Base-by-base conservation (phyloP, 2,329 filamentous ascomycete genomes). In the Fusarium pininemorale region DNA sequence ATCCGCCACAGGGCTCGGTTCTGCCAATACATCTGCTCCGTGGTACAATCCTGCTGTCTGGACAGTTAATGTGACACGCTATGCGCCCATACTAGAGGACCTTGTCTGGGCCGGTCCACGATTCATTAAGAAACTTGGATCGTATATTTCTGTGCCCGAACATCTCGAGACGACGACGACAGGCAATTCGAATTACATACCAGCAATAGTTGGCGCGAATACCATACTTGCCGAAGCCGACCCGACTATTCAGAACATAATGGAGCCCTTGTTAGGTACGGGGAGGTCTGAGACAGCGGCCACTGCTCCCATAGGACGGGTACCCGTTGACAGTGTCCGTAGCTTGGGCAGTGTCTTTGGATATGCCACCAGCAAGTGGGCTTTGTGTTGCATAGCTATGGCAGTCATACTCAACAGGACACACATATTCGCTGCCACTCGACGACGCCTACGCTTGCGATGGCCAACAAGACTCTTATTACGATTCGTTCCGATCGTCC, bases 321-420 rank as follows among this genome's bases (percentile, higher is more conserved):
- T 91, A 70, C 87, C 89, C 11, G 81, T 90, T 72, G 90, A 91
- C 75, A 84, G 89, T 30, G 85, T 87, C 4, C 90, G 92, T 79
- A 94, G 93, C 48, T 87, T 98, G 48, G 93, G 94, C 50, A 95
- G 94, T 70, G 90, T 98, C 66, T 95, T 98, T 82, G 93, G 91
- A 77, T 99, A 98, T 82, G 87, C 95, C 48, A 97, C 94, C 3
- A 97, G 94, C 82, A 93, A 93, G 82, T 98, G 96, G 96, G 95
- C 96, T 2, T 85, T 98, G 66, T 91, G 92, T 59, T 98, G 95
- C 77, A 91, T 98, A 77, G 90, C 92, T 42, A 93, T 96, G 87
- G 94, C 94, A 28, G 90, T 98, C 66, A 85, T 98, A 66, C 86
- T 98, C 30, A 98, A 98, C 81, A 91, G 96, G 65, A 97, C 96